Evolutionary conservation across 2,329 filamentous ascomycete genomes (phyloP).

Genomic region (Pestalotiopsis sp.): DNA sequence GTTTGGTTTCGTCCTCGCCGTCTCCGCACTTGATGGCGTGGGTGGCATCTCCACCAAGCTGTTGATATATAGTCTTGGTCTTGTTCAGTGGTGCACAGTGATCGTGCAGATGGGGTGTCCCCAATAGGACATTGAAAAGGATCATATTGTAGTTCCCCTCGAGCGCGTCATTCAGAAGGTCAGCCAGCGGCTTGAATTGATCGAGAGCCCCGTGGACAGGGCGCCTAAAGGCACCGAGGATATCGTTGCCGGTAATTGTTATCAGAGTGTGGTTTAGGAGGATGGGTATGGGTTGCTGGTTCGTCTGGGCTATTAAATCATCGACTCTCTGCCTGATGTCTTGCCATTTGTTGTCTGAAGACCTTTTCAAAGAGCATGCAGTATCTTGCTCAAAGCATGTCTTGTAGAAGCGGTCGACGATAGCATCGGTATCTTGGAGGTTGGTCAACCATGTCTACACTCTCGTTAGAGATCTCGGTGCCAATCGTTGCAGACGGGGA

Average conservation of each 20-base stretch:
- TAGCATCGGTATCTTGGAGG: slow-evolving; percentile 38
- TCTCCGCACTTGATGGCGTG: slow-evolving; percentile 38
- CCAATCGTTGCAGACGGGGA: neutral
- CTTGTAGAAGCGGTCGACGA: slow-evolving; percentile 35
- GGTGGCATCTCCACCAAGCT: slow-evolving; percentile 21
- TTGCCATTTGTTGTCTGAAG: slow-evolving; percentile 25
- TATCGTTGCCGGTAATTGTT: slow-evolving; percentile 34
- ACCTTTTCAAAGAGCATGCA: slow-evolving; percentile 31
- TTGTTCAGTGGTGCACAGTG: slow-evolving; percentile 9
- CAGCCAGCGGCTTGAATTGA: slow-evolving; percentile 18
- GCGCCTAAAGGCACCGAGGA: slow-evolving; percentile 27
- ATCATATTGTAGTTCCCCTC: slow-evolving; percentile 30
- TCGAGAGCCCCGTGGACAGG: slow-evolving; percentile 34
- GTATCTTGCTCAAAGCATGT: slow-evolving; percentile 36
- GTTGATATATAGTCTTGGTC: neutral
- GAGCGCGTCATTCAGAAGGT: slow-evolving; percentile 25
- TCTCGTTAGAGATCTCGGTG: neutral
- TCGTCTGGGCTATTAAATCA: slow-evolving; percentile 30
- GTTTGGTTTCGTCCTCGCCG: slow-evolving; percentile 27
- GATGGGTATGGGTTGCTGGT: slow-evolving; percentile 27
- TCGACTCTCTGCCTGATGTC: slow-evolving; percentile 37
- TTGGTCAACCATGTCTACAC: slow-evolving; percentile 36
- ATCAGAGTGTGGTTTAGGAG: slow-evolving; percentile 23
- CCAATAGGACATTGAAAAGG: neutral
- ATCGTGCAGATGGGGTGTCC: slow-evolving; percentile 9